These are phyloP conservation scores for Kwoniella shivajii DNA, from an alignment of 1,284 basidiomycete genomes.

Conservation along the genomic window DNA sequence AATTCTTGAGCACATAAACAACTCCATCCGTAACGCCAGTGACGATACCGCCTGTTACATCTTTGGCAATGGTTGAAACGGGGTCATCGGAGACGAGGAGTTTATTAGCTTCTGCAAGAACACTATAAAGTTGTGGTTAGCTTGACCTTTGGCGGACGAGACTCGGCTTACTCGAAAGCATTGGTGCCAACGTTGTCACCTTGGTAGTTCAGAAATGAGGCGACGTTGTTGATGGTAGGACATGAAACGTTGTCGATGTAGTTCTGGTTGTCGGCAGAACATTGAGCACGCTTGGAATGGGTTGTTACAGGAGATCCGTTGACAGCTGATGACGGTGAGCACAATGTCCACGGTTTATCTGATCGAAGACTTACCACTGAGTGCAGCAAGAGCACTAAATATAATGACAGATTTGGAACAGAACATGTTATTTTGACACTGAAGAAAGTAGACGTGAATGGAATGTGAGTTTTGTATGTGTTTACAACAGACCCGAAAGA, in stretches of 20 bases:
- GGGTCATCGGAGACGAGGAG: neutral
- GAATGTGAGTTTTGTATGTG: too few relatives aligned
- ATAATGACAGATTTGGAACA: too few relatives aligned
- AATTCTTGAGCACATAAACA: neutral
- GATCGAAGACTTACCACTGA: too few relatives aligned
- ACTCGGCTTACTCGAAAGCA: neutral
- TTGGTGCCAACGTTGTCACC: constrained; percentile 10
- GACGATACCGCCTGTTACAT: constrained; percentile 2
- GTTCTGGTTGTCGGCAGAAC: constrained; percentile 1
- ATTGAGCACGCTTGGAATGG: neutral
- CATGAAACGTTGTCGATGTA: constrained; percentile 7
- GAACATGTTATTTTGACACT: too few relatives aligned
- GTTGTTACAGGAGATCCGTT: neutral
- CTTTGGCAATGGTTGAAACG: constrained; percentile 6
- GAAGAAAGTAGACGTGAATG: too few relatives aligned
- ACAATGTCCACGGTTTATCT: too few relatives aligned
- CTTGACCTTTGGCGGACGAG: neutral
- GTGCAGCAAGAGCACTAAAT: too few relatives aligned
- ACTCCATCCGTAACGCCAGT: constrained; percentile 5
- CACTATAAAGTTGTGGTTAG: too few relatives aligned
- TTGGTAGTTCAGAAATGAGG: constrained; percentile 4
- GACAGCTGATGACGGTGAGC: too few relatives aligned
- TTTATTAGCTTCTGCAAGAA: constrained; percentile 7
- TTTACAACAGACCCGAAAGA: too few relatives aligned
- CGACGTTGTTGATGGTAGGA: constrained; percentile 2